Conservation (phyloP, 805 yeast species). For the Spathaspora arborariae region DNA sequence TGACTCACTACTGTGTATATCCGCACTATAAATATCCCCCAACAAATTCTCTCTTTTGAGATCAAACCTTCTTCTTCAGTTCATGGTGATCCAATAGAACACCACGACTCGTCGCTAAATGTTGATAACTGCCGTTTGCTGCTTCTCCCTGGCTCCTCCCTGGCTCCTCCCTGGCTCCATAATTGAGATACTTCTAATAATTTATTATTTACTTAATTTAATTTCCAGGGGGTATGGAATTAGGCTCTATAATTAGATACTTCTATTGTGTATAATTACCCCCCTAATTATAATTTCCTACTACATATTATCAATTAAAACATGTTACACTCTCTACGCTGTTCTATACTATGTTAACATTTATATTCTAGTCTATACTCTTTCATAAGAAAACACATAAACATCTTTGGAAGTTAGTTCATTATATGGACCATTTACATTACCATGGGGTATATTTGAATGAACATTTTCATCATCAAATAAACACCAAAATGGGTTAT, state of each 20-base stretch:
- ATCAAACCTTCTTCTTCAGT: too few species aligned
- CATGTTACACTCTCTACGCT: too few species aligned
- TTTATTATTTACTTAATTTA: neutral
- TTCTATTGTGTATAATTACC: too few species aligned
- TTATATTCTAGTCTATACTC: conserved; percentile 11
- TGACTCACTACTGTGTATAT: too few species aligned
- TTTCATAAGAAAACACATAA: conserved; percentile 66
- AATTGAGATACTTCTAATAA: neutral
- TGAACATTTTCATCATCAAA: conserved; percentile 69
- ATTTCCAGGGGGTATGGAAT: neutral
- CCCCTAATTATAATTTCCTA: neutral
- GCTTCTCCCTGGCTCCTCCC: neutral
- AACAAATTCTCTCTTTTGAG: too few species aligned
- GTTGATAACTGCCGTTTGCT: neutral
- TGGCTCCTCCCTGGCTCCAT: neutral
- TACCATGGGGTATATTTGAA: conserved; percentile 44
- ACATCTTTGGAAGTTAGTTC: conserved; percentile 53
- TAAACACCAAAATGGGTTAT: conserved; percentile 58
- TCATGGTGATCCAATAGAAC: too few species aligned
- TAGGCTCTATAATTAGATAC: neutral
- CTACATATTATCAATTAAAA: neutral
- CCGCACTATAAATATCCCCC: too few species aligned
- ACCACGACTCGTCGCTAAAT: neutral
- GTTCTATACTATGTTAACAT: too few species aligned
- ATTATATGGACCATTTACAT: conserved; percentile 30